Conservation (phyloP, 2,329 filamentous ascomycete genomes). For the Magnaporthiopsis incrustans region DNA sequence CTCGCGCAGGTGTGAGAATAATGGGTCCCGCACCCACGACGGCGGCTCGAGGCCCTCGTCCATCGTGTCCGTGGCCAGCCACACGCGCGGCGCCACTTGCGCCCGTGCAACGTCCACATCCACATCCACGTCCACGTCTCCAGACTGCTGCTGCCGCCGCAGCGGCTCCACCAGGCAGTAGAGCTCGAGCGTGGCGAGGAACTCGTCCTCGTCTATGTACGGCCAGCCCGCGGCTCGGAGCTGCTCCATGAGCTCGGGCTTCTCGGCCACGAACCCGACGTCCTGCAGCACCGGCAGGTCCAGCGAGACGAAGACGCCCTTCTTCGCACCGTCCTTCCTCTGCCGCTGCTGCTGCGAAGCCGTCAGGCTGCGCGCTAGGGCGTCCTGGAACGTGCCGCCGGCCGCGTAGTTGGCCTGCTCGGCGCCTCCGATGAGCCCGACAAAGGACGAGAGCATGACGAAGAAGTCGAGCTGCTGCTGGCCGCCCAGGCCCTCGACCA, state of each 20-base stretch:
- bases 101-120: background rate
- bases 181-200: constrained; percentile 8
- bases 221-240: constrained; percentile 9
- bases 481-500: constrained; percentile 13
- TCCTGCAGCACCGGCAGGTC: constrained; percentile 7
- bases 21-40: constrained; percentile 4
- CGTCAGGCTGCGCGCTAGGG: constrained; percentile 6
- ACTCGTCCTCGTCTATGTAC: constrained; percentile 12
- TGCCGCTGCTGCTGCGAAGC: background rate
- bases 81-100: constrained; percentile 6
- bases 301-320: background rate
- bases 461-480: constrained; percentile 27
- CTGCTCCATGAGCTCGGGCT: constrained; percentile 5
- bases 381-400: constrained; percentile 27
- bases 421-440: constrained; percentile 25
- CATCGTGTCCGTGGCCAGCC: constrained; percentile 7
- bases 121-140: too few relatives aligned
- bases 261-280: constrained; percentile 9
- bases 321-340: background rate
- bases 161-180: constrained; percentile 2
- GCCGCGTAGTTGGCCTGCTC: constrained; percentile 32
- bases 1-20: constrained; percentile 6
- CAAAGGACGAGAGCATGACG: constrained; percentile 29
- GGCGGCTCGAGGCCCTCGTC: constrained; percentile 3
- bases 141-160: background rate